Evolutionary conservation across 2,329 filamentous ascomycete genomes (phyloP).

Genomic region (Simplicillium aogashimaense): DNA sequence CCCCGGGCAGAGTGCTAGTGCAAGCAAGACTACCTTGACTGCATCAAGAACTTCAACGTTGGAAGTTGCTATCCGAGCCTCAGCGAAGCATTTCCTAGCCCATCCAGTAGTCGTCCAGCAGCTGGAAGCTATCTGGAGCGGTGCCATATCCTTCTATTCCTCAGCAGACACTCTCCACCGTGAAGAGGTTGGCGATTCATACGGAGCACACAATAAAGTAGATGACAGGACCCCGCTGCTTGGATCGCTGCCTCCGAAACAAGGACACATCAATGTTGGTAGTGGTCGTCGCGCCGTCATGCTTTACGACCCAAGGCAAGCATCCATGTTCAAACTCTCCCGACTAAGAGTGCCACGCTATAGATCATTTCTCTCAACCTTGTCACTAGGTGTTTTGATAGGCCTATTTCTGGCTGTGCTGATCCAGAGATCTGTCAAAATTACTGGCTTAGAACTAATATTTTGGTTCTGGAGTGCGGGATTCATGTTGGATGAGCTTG

Average conservation of each 20-base stretch:
- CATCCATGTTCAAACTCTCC: conserved; percentile 85
- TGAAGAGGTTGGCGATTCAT: conserved; percentile 21
- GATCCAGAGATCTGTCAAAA: conserved; percentile 61
- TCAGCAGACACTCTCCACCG: conserved; percentile 78
- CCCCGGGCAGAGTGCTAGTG: conserved; percentile 22
- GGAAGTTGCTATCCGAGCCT: conserved; percentile 86
- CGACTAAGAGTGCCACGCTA: conserved; percentile 85
- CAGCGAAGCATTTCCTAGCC: conserved; percentile 84
- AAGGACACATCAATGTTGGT: conserved; percentile 21
- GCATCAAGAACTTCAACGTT: conserved; percentile 78
- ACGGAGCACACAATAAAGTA: conserved; percentile 18
- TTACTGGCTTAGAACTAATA: conserved; percentile 74
- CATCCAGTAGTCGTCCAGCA: conserved; percentile 90
- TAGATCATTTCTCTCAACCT: conserved; percentile 78
- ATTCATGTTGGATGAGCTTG: conserved; percentile 92
- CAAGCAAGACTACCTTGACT: conserved; percentile 37
- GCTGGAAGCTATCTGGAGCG: conserved; percentile 94
- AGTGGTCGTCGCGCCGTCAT: conserved; percentile 64
- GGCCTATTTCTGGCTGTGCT: conserved; percentile 80
- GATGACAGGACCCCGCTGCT: conserved; percentile 43
- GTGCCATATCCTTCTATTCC: conserved; percentile 89
- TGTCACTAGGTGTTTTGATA: conserved; percentile 78
- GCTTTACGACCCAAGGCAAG: conserved; percentile 82
- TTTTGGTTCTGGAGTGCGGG: conserved; percentile 99
- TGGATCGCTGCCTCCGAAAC: conserved; percentile 21